Percentiles rank a stretch among this genome's conserved stretches.
Evolutionary conservation across 2,329 filamentous ascomycete species (phyloP).

Genomic region (Aspergillus piperis): DNA sequence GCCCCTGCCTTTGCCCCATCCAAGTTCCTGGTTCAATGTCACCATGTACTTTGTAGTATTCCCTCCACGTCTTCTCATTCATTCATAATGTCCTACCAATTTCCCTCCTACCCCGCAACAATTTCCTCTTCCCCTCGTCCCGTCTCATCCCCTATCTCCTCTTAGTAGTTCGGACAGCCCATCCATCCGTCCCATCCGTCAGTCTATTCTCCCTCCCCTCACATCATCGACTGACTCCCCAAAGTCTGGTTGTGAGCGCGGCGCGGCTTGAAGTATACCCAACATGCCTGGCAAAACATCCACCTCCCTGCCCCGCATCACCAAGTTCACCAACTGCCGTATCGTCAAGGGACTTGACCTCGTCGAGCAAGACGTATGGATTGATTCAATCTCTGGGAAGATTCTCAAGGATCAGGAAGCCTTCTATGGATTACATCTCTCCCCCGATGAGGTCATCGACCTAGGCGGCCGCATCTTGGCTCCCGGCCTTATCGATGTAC

Average conservation of each 20-base stretch:
- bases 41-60: conserved; percentile 8
- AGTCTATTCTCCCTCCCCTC: conserved; percentile 13
- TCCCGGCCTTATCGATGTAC: conserved; percentile 85
- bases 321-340: conserved; percentile 87
- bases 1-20: not conserved
- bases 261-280: conserved; percentile 8
- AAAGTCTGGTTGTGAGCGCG: no score
- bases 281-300: conserved; percentile 40
- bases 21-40: not conserved
- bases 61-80: not conserved
- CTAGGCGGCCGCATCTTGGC: conserved; percentile 80
- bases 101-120: not conserved
- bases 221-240: conserved; percentile 25
- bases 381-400: conserved; percentile 77
- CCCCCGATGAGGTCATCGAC: conserved; percentile 73
- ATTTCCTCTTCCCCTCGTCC: not conserved
- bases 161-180: no score
- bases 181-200: no score
- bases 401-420: conserved; percentile 70
- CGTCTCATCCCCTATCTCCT: conserved; percentile 27
- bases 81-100: not conserved
- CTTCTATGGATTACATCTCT: conserved; percentile 51
- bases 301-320: conserved; percentile 56
- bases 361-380: conserved; percentile 81
- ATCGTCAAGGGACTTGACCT: conserved; percentile 69